phyloP scores from a whole-genome alignment of 1,284 basidiomycete genomes.

The Inonotus hispidus region DNA sequence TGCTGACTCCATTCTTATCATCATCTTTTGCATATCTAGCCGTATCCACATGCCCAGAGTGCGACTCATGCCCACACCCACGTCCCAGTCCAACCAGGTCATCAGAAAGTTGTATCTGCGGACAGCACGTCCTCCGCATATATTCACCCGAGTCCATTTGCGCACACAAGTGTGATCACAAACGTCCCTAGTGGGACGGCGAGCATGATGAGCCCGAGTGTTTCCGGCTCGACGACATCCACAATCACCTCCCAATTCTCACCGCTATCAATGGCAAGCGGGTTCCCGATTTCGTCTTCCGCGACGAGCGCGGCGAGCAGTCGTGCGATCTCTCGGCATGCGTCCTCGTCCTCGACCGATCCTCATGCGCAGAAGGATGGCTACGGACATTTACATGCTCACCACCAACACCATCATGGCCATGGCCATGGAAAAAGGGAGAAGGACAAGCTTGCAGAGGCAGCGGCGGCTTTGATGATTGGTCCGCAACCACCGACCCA shows the following conservation, averaged over 20 bases:
- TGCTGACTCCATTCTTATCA: background rate
- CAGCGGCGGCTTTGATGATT: conserved; percentile 3
- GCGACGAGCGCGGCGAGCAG: conserved; percentile 12
- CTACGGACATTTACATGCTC: background rate
- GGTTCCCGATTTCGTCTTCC: conserved; percentile 1
- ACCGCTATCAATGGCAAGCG: conserved; percentile 8
- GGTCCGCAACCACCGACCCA: conserved; percentile 8
- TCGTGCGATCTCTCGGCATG: conserved; percentile 16
- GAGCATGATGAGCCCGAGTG: conserved; percentile 5
- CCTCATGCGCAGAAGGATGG: conserved; percentile 7
- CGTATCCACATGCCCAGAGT: background rate
- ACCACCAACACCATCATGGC: background rate
- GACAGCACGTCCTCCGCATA: background rate
- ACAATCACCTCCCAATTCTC: conserved; percentile 7
- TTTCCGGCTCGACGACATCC: conserved; percentile 5
- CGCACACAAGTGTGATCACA: background rate
- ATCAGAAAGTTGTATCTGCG: conserved; percentile 11
- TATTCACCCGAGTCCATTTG: conserved; percentile 3
- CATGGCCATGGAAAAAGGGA: background rate
- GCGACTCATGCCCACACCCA: background rate
- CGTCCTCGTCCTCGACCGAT: conserved; percentile 15
- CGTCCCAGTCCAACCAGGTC: background rate
- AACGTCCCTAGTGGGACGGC: background rate
- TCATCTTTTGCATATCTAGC: conserved; percentile 8
- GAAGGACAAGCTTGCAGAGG: conserved; percentile 11